Conservation (phyloP, 495 filamentous ascomycete species). For the Wilcoxina mikolae region DNA sequence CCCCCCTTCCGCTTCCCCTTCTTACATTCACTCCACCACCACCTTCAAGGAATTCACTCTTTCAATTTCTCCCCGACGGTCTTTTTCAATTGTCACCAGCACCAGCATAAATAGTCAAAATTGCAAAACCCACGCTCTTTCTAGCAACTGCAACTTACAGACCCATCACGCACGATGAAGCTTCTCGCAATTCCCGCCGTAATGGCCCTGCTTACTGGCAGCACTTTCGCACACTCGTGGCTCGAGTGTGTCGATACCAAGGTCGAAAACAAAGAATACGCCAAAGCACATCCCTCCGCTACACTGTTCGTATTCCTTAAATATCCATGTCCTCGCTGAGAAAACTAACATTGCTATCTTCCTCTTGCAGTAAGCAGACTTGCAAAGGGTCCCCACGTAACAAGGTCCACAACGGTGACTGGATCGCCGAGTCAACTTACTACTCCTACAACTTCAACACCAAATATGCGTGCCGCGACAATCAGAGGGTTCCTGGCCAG, state of each 20-base stretch:
- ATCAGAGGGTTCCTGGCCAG: constrained; percentile 10
- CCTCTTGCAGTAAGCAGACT: constrained; percentile 1
- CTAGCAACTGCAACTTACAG: too few species aligned
- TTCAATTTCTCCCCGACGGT: not conserved
- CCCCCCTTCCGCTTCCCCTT: not conserved
- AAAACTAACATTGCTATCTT: not conserved
- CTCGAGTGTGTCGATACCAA: constrained; percentile 24
- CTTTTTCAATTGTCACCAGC: not conserved
- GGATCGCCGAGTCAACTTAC: constrained; percentile 23
- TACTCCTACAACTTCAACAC: constrained; percentile 24
- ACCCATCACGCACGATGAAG: not conserved
- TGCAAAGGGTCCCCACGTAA: constrained; percentile 21
- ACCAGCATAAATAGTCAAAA: not conserved
- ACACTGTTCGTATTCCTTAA: not conserved
- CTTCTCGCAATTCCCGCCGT: constrained; percentile 3
- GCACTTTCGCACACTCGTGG: constrained; percentile 24
- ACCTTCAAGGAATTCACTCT: constrained; percentile 1
- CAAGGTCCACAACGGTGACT: constrained; percentile 13
- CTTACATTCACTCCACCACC: not conserved
- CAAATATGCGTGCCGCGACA: constrained; percentile 5
- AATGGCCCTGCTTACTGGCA: constrained; percentile 15
- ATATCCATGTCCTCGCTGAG: not conserved
- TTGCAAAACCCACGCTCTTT: not conserved
- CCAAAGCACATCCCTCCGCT: constrained; percentile 10
- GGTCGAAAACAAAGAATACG: constrained; percentile 15